Base-by-base conservation (phyloP, 1,139 yeast genomes). In the Taiozyma onychis region DNA sequence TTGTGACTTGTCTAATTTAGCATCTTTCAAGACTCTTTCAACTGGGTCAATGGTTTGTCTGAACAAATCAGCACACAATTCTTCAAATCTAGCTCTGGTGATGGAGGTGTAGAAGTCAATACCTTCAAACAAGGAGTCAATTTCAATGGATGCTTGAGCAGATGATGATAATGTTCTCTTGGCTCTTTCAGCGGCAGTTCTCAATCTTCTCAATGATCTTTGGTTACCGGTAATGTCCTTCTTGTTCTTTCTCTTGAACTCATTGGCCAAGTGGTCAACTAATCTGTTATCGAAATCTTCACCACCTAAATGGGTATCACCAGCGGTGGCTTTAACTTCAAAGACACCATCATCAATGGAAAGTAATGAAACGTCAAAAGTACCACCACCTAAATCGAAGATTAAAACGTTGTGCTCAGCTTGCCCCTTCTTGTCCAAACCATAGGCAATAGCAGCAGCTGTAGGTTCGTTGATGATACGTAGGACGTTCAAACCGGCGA, bases 251-350 rank as follows among this genome's bases (percentile, higher is more conserved):
- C 89, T 82, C 81, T 85, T 83, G 78, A 86, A 86, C 68, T 86
- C 93, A 58, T 77, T 76, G 63, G 84, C 83, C 74, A 86, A 83
- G 75, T 78, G 84, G 70, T 75, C 85, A 55, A 85, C 86, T 65
- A 85, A 74, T 73, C 86, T 81, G 74, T 84, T 82, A 73, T 85
- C 93, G 66, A 85, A 85, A 72, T 85, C 93, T 73, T 90, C 97
- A 80, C 97, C 97, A 79, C 97, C 97, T 78, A 90, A 81, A 75
- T 90, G 97, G 59, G 97, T 90, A 76, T 90, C 97, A 85, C 97
- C 97, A 54, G 97, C 97, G 62, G 97, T 90, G 57, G 97, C 91
- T 80, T 89, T 88, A 66, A 90, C 97, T 74, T 90, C 95, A 72
- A 90, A 90, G 63, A 90, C 88, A 81, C 97, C 97, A 59, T 89